Conservation (phyloP, 208 protist genomes). For the Crithidia brevicula region DNA sequence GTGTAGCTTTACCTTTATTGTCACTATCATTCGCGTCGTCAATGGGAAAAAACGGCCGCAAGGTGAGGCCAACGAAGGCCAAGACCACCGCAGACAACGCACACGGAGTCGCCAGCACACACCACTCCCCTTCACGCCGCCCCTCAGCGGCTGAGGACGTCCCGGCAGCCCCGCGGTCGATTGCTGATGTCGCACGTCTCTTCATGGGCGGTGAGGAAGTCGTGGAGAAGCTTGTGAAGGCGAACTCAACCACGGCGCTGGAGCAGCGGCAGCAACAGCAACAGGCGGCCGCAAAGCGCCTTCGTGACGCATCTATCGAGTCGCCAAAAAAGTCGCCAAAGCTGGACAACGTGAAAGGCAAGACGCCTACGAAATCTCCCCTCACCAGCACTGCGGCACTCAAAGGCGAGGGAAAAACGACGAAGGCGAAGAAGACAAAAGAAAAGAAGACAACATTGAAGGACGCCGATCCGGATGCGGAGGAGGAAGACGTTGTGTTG, state of each 20-base stretch:
- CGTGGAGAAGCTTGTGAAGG: slow-evolving; percentile 14
- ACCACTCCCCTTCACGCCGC: too few relatives aligned
- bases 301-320: background rate
- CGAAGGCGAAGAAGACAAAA: slow-evolving; percentile 4
- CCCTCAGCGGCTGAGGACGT: background rate
- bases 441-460: background rate
- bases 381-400: background rate
- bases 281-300: background rate
- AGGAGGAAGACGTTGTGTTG: slow-evolving; percentile 51
- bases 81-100: background rate
- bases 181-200: slow-evolving; percentile 29
- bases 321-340: background rate
- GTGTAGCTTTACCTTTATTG: too few relatives aligned
- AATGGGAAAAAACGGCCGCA: background rate
- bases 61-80: background rate
- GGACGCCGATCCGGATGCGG: background rate
- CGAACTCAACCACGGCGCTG: background rate
- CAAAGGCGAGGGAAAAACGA: background rate
- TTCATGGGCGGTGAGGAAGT: slow-evolving; percentile 19
- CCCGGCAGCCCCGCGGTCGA: slow-evolving; percentile 10
- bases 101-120: too few relatives aligned
- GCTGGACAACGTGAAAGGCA: background rate
- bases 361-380: background rate
- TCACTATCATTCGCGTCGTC: too few relatives aligned
- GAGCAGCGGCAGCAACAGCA: background rate